Conservation (phyloP, 177 flowering plant genomes). For the Tripterygium wilfordii region DNA sequence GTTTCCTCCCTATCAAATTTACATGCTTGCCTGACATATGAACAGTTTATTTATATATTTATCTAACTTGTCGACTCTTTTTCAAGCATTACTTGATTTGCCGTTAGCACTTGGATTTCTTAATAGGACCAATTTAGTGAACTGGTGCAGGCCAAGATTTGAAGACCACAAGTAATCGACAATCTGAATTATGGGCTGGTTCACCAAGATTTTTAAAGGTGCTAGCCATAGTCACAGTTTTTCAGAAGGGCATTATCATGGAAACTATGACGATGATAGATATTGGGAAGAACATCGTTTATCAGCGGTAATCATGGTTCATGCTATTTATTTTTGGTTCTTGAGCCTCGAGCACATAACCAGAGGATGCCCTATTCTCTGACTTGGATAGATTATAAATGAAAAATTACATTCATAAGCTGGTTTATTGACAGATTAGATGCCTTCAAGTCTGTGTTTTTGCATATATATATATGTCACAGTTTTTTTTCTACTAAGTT, state of each 20-base stretch:
- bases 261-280: constrained; percentile 37
- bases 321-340: background rate
- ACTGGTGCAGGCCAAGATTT: constrained; percentile 17
- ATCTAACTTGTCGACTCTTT: too few relatives aligned
- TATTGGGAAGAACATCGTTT: constrained; percentile 31
- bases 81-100: too few relatives aligned
- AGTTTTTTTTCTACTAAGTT: background rate
- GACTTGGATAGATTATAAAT: too few relatives aligned
- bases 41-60: too few relatives aligned
- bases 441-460: background rate
- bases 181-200: constrained; percentile 69
- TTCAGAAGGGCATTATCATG: constrained; percentile 70
- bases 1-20: too few relatives aligned
- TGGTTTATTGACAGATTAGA: background rate
- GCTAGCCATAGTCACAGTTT: constrained; percentile 65
- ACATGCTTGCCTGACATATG: too few relatives aligned
- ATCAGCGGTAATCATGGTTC: constrained; percentile 29
- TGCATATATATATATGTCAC: background rate
- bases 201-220: constrained; percentile 73
- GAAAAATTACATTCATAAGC: too few relatives aligned
- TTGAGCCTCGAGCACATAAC: too few relatives aligned
- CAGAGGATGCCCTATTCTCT: too few relatives aligned
- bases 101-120: too few relatives aligned
- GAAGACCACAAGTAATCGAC: constrained; percentile 6
- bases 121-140: too few relatives aligned